These are phyloP conservation scores for Kazachstania africana DNA, from an alignment of 805 yeast species.

Conservation along the genomic window DNA sequence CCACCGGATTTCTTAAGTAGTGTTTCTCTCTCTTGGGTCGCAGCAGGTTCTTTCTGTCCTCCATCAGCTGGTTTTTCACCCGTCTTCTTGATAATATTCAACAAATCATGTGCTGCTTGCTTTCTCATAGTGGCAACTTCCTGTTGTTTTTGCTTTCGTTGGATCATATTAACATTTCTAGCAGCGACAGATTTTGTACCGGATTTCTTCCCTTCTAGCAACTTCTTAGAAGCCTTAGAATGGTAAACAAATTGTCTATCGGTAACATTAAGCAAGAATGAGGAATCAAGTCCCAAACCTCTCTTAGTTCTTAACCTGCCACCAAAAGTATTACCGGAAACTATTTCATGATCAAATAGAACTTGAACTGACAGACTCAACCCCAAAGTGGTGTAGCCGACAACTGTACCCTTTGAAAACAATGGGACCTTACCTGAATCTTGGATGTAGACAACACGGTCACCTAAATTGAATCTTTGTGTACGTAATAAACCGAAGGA, in stretches of 20 bases:
- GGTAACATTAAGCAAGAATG: conserved; percentile 68
- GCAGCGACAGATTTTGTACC: not conserved
- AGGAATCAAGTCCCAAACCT: conserved; percentile 74
- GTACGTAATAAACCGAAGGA: conserved; percentile 60
- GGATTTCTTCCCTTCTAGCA: conserved; percentile 18
- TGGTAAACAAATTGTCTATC: conserved; percentile 66
- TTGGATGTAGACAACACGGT: conserved; percentile 74
- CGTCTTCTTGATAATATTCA: conserved; percentile 33
- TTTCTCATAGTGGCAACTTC: conserved; percentile 21
- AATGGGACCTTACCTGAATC: conserved; percentile 84
- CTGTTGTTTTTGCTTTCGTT: conserved; percentile 8
- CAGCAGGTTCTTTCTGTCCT: conserved; percentile 1
- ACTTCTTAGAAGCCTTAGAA: conserved; percentile 44
- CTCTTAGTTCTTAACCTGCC: conserved; percentile 70
- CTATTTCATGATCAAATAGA: conserved; percentile 69
- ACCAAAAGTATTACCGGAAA: conserved; percentile 73
- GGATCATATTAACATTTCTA: not conserved
- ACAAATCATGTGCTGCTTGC: conserved; percentile 31
- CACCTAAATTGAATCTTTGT: conserved; percentile 79
- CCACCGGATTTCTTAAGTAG: not conserved
- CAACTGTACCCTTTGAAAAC: conserved; percentile 83
- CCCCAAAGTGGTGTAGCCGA: conserved; percentile 54
- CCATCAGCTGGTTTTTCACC: conserved; percentile 5
- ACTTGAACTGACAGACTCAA: conserved; percentile 52
- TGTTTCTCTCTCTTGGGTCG: not conserved